A percentile compares a stretch with the other conserved stretches of the same genome.
phyloP scores from a whole-genome alignment of 441 rosid species.

The Heliophila coronopifolia region DNA sequence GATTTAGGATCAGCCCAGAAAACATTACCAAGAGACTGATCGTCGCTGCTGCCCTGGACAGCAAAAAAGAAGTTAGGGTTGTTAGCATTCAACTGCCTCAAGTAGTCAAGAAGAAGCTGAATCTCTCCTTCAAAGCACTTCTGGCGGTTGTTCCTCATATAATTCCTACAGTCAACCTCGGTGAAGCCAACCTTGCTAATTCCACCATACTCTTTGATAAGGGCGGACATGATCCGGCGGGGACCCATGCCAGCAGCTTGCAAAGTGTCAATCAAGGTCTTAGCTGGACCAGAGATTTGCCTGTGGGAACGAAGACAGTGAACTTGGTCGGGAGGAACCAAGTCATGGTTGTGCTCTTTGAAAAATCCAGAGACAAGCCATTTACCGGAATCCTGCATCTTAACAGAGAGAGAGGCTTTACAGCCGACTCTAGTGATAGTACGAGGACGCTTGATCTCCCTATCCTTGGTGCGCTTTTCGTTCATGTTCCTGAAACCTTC shows the following conservation, averaged over 20 bases:
- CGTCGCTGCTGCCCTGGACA: conserved; percentile 68
- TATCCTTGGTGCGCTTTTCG: conserved; percentile 80
- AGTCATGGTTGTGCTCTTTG: conserved; percentile 71
- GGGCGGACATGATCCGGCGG: conserved; percentile 75
- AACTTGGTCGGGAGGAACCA: conserved; percentile 77
- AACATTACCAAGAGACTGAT: conserved; percentile 58
- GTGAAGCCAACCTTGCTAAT: conserved; percentile 92
- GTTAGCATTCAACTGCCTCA: conserved; percentile 68
- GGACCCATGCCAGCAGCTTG: conserved; percentile 85
- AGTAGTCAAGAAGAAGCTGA: conserved; percentile 76
- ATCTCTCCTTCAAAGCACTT: conserved; percentile 77
- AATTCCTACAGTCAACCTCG: conserved; percentile 87
- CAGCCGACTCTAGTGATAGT: conserved; percentile 82
- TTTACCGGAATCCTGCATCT: conserved; percentile 74
- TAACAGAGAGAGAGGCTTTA: conserved; percentile 78
- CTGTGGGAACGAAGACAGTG: conserved; percentile 81
- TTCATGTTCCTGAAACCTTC: conserved; percentile 85
- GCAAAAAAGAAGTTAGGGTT: conserved; percentile 72
- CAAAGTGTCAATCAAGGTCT: conserved; percentile 69
- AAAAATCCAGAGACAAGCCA: conserved; percentile 82
- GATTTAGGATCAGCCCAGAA: conserved; percentile 94
- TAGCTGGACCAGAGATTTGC: conserved; percentile 82
- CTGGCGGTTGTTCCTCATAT: conserved; percentile 80
- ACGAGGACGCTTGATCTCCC: conserved; percentile 94
- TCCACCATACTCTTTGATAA: conserved; percentile 89